Conservation (phyloP, 78 protist genomes). For the Speleostelium caveatum region DNA sequence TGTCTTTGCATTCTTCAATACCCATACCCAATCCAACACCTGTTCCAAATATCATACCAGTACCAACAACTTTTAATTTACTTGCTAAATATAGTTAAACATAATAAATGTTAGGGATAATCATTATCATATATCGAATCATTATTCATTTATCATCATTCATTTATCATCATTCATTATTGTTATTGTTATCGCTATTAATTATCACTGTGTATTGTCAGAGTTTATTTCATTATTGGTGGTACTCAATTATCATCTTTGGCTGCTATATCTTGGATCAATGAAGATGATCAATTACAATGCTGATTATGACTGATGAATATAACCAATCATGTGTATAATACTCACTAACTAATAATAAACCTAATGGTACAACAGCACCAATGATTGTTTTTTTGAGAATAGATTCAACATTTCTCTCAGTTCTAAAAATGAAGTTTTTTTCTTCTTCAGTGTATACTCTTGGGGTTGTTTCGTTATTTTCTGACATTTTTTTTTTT, state of each 20-base stretch:
- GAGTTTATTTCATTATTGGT: too few species aligned
- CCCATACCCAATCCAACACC: constrained; percentile 62
- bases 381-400: constrained; percentile 24
- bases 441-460: not conserved
- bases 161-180: not conserved
- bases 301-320: too few species aligned
- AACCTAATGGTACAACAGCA: constrained; percentile 46
- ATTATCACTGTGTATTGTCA: too few species aligned
- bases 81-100: constrained; percentile 8
- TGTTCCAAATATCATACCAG: constrained; percentile 40
- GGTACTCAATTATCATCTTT: too few species aligned
- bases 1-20: not conserved
- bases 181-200: not conserved
- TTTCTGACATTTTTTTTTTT: not conserved
- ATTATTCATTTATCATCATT: not conserved
- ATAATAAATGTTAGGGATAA: not conserved
- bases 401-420: constrained; percentile 17
- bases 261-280: too few species aligned
- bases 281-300: too few species aligned
- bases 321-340: not conserved
- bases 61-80: constrained; percentile 44
- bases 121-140: not conserved
- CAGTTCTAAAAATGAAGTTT: not conserved
- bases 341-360: constrained; percentile 43
- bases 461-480: not conserved